phyloP scores from a whole-genome alignment of 148 eudicot species.

The Nyssa sinensis region DNA sequence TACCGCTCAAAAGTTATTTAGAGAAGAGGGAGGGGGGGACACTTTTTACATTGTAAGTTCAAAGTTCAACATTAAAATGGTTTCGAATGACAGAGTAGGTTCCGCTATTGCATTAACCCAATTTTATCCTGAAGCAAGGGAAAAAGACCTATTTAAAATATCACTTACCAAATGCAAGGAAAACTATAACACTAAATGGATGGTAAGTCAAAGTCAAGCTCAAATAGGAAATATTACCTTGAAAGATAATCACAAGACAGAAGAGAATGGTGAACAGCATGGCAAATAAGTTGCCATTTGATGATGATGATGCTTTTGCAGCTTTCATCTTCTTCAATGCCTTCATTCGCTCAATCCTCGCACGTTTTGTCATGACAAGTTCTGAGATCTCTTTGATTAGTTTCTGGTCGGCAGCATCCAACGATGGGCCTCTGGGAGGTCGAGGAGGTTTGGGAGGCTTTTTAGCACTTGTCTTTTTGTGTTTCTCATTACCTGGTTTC shows the following conservation, averaged over 20 bases:
- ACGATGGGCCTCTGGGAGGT: conserved; percentile 68
- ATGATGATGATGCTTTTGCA: conserved; percentile 48
- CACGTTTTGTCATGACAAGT: conserved; percentile 68
- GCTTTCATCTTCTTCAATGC: conserved; percentile 79
- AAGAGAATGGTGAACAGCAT: conserved; percentile 60
- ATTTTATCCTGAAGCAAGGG: neutral
- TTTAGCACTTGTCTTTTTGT: conserved; percentile 60
- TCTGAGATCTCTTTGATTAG: conserved; percentile 77
- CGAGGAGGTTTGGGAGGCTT: conserved; percentile 82
- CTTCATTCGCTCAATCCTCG: conserved; percentile 75
- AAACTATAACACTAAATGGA: neutral
- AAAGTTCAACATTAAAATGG: neutral
- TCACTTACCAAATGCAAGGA: neutral
- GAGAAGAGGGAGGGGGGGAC: neutral
- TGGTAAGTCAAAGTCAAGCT: neutral
- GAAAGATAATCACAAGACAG: conserved; percentile 65
- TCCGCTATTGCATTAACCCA: neutral
- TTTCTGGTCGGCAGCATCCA: conserved; percentile 86
- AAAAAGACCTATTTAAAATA: neutral
- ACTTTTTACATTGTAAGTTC: neutral
- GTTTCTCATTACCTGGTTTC: conserved; percentile 49
- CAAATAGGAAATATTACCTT: conserved; percentile 46
- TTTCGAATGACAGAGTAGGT: neutral
- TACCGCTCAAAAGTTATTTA: neutral
- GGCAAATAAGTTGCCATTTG: conserved; percentile 59